Conservation (phyloP, 371 early-diverging fungal species). For the Batrachochytrium dendrobatidis region DNA sequence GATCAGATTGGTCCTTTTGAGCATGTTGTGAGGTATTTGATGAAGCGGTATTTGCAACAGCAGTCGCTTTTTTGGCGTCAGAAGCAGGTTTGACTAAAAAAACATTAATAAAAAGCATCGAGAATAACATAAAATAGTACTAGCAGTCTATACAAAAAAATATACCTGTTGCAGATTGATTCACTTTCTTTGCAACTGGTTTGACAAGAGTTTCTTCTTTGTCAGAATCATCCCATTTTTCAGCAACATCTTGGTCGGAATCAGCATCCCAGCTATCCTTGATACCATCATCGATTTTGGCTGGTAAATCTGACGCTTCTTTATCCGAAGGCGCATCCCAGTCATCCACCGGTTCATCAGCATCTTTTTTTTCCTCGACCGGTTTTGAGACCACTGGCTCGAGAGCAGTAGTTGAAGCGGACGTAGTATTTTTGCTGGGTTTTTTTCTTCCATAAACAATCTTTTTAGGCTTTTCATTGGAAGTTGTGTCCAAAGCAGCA, state of each 20-base stretch:
- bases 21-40: too few species aligned
- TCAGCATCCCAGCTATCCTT: constrained; percentile 39
- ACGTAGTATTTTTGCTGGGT: constrained; percentile 14
- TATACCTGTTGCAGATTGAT: too few species aligned
- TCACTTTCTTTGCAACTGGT: constrained; percentile 43
- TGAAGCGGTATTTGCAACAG: constrained; percentile 15
- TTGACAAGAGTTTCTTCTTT: constrained; percentile 42
- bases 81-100: too few species aligned
- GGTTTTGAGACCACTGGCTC: not conserved
- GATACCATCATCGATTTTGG: too few species aligned
- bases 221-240: constrained; percentile 34
- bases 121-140: too few species aligned
- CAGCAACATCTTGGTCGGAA: constrained; percentile 40
- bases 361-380: constrained; percentile 4
- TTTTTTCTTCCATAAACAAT: constrained; percentile 48
- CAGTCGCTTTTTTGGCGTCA: too few species aligned
- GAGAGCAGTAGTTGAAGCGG: not conserved
- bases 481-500: constrained; percentile 53
- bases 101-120: too few species aligned
- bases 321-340: too few species aligned
- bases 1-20: constrained; percentile 38
- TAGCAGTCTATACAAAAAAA: too few species aligned
- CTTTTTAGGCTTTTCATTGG: constrained; percentile 33
- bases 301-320: too few species aligned
- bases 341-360: too few species aligned